These are phyloP conservation scores for Barbarea vulgaris DNA, from an alignment of 345 rosid species.

Conservation along the genomic window DNA sequence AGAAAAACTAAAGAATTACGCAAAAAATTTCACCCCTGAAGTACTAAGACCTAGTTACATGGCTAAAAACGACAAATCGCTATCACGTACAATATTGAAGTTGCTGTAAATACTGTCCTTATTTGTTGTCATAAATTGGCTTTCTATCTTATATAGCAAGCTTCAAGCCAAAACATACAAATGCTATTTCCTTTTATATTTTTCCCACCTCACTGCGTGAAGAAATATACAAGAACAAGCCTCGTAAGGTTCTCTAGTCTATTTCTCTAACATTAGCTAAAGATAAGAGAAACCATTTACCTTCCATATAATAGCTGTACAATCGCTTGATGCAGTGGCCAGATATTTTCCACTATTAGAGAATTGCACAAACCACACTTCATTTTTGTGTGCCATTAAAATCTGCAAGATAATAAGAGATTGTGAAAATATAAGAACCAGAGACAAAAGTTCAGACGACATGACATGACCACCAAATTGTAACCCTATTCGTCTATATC, in stretches of 20 bases:
- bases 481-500: neutral
- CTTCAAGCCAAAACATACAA: conserved; percentile 23
- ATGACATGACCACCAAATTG: neutral
- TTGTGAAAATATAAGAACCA: conserved; percentile 14
- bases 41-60: conserved; percentile 8
- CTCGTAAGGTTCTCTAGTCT: conserved; percentile 34
- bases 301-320: conserved; percentile 94
- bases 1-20: neutral
- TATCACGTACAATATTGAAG: neutral
- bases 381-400: conserved; percentile 77
- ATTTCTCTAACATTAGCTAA: neutral
- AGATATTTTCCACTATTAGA: conserved; percentile 77
- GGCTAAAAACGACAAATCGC: neutral
- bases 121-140: neutral
- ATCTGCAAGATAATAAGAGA: conserved; percentile 53
- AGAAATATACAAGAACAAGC: conserved; percentile 29
- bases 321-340: conserved; percentile 91
- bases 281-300: conserved; percentile 41
- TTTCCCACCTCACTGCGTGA: conserved; percentile 10
- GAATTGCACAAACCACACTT: conserved; percentile 95
- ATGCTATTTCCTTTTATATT: neutral
- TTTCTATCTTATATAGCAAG: conserved; percentile 36
- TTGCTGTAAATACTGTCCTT: neutral
- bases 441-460: neutral
- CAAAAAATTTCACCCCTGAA: neutral